phyloP scores from a whole-genome alignment of 176 grass and related monocot species.

The Elaeis guineensis region DNA sequence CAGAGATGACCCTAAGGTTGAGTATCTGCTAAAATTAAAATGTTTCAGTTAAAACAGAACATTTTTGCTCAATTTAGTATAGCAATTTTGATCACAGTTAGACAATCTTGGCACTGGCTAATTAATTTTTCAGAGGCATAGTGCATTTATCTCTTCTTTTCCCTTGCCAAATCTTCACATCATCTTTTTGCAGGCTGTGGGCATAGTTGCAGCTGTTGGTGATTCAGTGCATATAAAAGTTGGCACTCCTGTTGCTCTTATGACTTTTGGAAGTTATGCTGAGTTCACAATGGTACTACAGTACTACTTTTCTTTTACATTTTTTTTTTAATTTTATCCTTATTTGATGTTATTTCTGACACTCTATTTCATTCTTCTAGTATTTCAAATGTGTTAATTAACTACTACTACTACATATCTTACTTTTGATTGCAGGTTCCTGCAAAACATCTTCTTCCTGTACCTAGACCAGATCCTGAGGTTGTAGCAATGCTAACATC shows the following conservation, averaged over 20 bases:
- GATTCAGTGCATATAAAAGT: slow-evolving; percentile 74
- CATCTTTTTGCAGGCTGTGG: slow-evolving; percentile 58
- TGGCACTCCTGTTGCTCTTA: slow-evolving; percentile 81
- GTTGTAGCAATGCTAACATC: slow-evolving; percentile 97
- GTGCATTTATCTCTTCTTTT: too few species aligned
- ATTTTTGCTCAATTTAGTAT: too few species aligned
- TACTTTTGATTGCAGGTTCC: slow-evolving; percentile 51
- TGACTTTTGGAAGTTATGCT: slow-evolving; percentile 96
- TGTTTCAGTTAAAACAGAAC: too few species aligned
- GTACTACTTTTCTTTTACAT: slow-evolving; percentile 9
- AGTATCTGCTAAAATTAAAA: too few species aligned
- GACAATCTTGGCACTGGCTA: too few species aligned
- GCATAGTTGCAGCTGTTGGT: slow-evolving; percentile 84
- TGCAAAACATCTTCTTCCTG: slow-evolving; percentile 91
- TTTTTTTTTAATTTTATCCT: slow-evolving; percentile 4
- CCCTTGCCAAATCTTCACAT: neutral
- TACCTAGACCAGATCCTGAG: slow-evolving; percentile 85
- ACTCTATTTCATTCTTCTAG: too few species aligned
- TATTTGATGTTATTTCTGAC: too few species aligned
- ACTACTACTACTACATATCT: slow-evolving; percentile 5
- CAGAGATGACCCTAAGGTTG: too few species aligned
- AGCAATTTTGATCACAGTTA: too few species aligned
- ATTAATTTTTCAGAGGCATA: too few species aligned
- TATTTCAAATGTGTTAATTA: too few species aligned
- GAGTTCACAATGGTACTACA: slow-evolving; percentile 79